Percentiles rank a stretch among this genome's conserved stretches.
phyloP scores from a whole-genome alignment of 805 yeast species.

The Zygosaccharomyces pseudorouxii region DNA sequence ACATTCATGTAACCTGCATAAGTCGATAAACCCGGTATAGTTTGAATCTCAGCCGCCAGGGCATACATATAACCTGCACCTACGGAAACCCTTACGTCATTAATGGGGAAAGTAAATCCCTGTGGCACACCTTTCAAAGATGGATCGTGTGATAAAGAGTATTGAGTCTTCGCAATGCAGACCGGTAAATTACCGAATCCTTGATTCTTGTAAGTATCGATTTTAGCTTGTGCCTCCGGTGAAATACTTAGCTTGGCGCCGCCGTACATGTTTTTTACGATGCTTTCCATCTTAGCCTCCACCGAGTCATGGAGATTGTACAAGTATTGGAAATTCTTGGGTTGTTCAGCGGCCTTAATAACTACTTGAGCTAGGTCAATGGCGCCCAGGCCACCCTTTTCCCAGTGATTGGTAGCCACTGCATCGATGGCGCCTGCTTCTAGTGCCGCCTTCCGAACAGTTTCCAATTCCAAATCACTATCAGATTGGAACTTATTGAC shows the following conservation, averaged over 20 bases:
- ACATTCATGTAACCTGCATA: conserved; percentile 96
- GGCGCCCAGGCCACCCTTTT: conserved; percentile 91
- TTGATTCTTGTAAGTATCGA: conserved; percentile 75
- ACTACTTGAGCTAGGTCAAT: conserved; percentile 79
- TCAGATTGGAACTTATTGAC: conserved; percentile 85
- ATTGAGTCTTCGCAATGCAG: conserved; percentile 97
- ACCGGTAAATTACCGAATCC: conserved; percentile 90
- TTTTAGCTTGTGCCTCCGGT: conserved; percentile 75
- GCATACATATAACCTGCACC: conserved; percentile 98
- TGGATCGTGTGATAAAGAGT: conserved; percentile 92
- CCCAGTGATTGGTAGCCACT: conserved; percentile 90
- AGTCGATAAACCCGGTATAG: conserved; percentile 96
- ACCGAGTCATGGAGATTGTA: conserved; percentile 70
- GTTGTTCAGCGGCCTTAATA: conserved; percentile 56
- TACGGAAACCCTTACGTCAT: conserved; percentile 88
- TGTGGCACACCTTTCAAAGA: conserved; percentile 90
- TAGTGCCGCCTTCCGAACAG: conserved; percentile 72
- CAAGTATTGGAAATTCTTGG: conserved; percentile 52
- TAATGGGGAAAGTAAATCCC: conserved; percentile 88
- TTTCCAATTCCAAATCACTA: conserved; percentile 70
- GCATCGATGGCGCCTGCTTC: conserved; percentile 94
- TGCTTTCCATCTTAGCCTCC: conserved; percentile 71
- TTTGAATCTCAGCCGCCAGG: conserved; percentile 92
- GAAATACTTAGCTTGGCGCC: conserved; percentile 79
- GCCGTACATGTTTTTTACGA: conserved; percentile 89